These are phyloP conservation scores for Colletotrichum coccodes DNA, from an alignment of 2,329 filamentous ascomycete species.

Conservation along the genomic window DNA sequence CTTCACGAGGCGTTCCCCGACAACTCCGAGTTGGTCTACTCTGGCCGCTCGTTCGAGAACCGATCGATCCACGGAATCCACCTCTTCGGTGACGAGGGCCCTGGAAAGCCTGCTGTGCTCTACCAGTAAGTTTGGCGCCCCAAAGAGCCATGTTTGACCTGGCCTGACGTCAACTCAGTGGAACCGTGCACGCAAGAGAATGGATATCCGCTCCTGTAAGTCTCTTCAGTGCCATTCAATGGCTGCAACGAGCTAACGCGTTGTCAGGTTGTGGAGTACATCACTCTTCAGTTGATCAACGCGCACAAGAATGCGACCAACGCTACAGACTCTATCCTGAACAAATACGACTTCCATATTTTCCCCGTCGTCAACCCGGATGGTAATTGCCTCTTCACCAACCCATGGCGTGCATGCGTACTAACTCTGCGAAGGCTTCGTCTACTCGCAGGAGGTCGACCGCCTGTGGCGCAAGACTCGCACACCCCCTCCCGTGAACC, in stretches of 20 bases:
- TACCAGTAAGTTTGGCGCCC: conserved; percentile 45
- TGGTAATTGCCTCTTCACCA: conserved; percentile 37
- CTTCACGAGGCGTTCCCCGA: conserved; percentile 52
- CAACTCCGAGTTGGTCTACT: conserved; percentile 57
- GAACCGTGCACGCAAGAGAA: conserved; percentile 63
- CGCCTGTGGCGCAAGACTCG: conserved; percentile 65
- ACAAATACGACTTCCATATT: conserved; percentile 68
- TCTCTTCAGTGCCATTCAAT: conserved; percentile 30
- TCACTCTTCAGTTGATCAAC: conserved; percentile 57
- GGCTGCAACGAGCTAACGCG: background rate
- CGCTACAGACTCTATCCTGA: conserved; percentile 52
- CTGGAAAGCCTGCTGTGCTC: conserved; percentile 58
- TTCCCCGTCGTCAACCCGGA: conserved; percentile 61
- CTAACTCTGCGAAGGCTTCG: conserved; percentile 47
- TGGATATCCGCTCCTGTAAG: conserved; percentile 66
- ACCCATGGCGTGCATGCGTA: fast-evolving
- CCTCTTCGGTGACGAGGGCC: conserved; percentile 54
- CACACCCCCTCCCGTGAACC: conserved; percentile 46
- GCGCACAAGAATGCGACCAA: conserved; percentile 44
- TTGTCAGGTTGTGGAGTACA: conserved; percentile 53
- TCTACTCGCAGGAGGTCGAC: conserved; percentile 55
- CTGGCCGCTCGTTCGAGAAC: conserved; percentile 56
- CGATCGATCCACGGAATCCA: conserved; percentile 68
- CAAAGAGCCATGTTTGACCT: background rate
- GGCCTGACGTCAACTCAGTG: conserved; percentile 25